Percentiles rank a stretch among this genome's conserved stretches.
Evolutionary conservation across 2,329 filamentous ascomycete genomes (phyloP).

Genomic region (Exophiala sideris): DNA sequence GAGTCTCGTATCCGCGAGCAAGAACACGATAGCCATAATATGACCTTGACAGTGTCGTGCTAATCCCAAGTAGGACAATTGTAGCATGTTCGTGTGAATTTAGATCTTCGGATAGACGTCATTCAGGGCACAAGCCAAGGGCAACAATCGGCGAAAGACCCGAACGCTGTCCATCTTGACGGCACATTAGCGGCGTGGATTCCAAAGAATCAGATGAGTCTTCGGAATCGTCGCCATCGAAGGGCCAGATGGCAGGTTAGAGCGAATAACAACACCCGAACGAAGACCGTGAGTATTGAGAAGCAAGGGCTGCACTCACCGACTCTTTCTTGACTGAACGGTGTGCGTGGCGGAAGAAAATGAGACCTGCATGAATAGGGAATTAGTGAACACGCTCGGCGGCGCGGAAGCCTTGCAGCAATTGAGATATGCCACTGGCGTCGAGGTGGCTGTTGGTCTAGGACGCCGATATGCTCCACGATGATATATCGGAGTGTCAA

Average conservation of each 20-base stretch:
- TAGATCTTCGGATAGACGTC: too few species aligned
- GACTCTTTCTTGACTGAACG: neutral
- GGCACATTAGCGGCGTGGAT: neutral
- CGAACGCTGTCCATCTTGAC: too few species aligned
- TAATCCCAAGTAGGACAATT: too few species aligned
- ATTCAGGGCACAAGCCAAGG: too few species aligned
- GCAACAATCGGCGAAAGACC: too few species aligned
- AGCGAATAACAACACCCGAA: slow-evolving; percentile 3
- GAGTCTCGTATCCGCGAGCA: too few species aligned
- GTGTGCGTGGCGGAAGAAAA: neutral
- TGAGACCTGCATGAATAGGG: neutral
- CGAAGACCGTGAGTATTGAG: slow-evolving; percentile 4
- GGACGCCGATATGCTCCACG: slow-evolving; percentile 1
- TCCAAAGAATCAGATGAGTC: neutral
- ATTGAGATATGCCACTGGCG: neutral
- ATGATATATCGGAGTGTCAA: slow-evolving; percentile 17
- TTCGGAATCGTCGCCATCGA: neutral
- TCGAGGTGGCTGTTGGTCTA: neutral
- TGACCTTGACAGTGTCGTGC: too few species aligned
- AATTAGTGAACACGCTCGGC: neutral
- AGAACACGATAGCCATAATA: too few species aligned
- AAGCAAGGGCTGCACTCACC: slow-evolving; percentile 4
- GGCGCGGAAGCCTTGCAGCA: neutral
- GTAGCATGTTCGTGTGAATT: too few species aligned
- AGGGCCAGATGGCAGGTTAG: neutral